A percentile compares a stretch with the other conserved stretches of the same genome.
These are phyloP conservation scores for Fusarium solani-melongenae DNA, from an alignment of 2,329 filamentous ascomycete genomes.

Conservation along the genomic window DNA sequence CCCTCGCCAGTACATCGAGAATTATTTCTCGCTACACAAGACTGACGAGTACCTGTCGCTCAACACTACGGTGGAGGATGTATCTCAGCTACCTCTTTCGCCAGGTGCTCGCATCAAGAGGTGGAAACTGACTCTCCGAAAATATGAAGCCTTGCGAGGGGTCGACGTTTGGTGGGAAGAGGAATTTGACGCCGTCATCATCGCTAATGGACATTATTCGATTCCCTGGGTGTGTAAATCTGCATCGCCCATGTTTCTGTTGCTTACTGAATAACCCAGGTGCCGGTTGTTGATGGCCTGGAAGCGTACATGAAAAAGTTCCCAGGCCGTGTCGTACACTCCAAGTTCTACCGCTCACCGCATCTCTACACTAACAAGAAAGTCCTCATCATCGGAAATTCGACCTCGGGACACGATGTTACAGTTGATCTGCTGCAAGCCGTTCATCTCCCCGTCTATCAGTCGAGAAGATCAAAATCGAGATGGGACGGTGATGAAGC, in stretches of 20 bases:
- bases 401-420: constrained; percentile 57
- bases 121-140: constrained; percentile 62
- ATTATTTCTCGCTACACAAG: constrained; percentile 63
- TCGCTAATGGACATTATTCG: constrained; percentile 58
- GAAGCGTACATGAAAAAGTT: constrained; percentile 51
- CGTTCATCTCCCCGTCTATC: constrained; percentile 58
- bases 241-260: too few relatives aligned
- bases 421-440: constrained; percentile 50
- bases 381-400: constrained; percentile 56
- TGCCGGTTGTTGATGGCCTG: constrained; percentile 59
- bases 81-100: constrained; percentile 48
- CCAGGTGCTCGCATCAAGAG: constrained; percentile 26
- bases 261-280: constrained; percentile 38
- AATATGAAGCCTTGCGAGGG: constrained; percentile 54
- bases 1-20: constrained; percentile 65
- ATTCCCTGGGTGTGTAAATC: constrained; percentile 55
- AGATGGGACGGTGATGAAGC: constrained; percentile 63
- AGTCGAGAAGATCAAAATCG: constrained; percentile 61
- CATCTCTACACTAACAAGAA: constrained; percentile 47
- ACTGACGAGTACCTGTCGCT: constrained; percentile 59
- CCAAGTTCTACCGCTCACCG: constrained; percentile 58
- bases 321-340: constrained; percentile 56
- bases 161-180: constrained; percentile 67
- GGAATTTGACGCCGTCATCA: constrained; percentile 56
- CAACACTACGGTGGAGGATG: constrained; percentile 63